Percentiles rank a stretch among this genome's conserved stretches.
phyloP scores from a whole-genome alignment of 495 filamentous ascomycete genomes.

The Penicillium malachiteum region DNA sequence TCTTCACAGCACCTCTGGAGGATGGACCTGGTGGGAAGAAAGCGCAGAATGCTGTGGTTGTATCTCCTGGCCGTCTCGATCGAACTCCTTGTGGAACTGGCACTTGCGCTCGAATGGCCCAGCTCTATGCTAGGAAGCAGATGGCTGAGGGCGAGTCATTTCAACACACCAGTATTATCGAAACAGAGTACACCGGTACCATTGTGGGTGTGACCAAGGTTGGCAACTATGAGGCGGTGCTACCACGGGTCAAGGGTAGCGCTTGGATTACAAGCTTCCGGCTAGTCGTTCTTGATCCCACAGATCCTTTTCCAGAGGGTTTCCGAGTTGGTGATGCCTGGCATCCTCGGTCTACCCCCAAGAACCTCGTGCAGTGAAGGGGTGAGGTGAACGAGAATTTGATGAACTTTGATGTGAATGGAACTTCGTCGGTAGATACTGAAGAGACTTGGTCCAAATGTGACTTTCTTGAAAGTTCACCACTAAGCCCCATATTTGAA shows the following conservation, averaged over 20 bases:
- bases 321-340: constrained; percentile 33
- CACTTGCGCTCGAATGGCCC: constrained; percentile 33
- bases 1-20: constrained; percentile 24
- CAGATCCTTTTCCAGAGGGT: constrained; percentile 33
- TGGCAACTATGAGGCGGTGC: constrained; percentile 28
- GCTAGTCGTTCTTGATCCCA: constrained; percentile 29
- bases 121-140: constrained; percentile 29
- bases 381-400: no score
- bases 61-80: constrained; percentile 38
- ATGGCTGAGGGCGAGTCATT: constrained; percentile 29
- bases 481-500: no score
- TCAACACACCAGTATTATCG: constrained; percentile 31
- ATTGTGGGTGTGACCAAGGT: constrained; percentile 30
- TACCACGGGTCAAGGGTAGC: constrained; percentile 32
- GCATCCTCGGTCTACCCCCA: constrained; percentile 3
- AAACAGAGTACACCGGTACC: constrained; percentile 25
- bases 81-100: constrained; percentile 39
- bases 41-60: constrained; percentile 30
- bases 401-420: no score
- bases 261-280: constrained; percentile 38
- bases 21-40: constrained; percentile 19
- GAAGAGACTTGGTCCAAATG: no score
- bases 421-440: no score
- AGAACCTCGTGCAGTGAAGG: no score
- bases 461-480: no score